phyloP scores from a whole-genome alignment of 225 moss, liverwort and hornwort genomes.

The Marchantia paleacea region DNA sequence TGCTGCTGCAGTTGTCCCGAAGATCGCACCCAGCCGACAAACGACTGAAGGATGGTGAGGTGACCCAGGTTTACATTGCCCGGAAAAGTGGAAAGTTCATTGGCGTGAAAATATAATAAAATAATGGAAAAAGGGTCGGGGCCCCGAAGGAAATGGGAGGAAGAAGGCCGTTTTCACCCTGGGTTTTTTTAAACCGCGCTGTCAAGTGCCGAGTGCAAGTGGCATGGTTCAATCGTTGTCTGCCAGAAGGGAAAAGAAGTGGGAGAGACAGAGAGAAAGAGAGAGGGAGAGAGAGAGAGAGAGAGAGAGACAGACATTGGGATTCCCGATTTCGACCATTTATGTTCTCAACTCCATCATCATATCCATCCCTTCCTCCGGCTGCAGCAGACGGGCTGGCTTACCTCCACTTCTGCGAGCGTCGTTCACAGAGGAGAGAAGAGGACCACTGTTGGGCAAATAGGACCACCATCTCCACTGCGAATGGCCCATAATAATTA shows the following conservation, averaged over 20 bases:
- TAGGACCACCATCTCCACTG: not conserved
- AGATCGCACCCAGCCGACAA: too few species aligned
- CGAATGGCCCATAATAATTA: not conserved
- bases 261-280: not conserved
- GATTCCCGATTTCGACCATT: not conserved
- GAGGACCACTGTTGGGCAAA: not conserved
- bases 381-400: not conserved
- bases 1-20: too few species aligned
- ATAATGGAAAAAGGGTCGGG: not conserved
- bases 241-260: not conserved
- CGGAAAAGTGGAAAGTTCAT: not conserved
- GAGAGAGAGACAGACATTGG: not conserved
- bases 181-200: not conserved
- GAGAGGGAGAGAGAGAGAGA: not conserved
- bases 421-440: not conserved
- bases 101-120: not conserved
- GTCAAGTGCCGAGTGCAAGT: conserved; percentile 7
- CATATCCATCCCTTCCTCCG: not conserved
- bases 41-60: not conserved
- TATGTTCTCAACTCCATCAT: not conserved
- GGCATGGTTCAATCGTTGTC: not conserved
- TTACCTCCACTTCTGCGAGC: too few species aligned
- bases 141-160: not conserved
- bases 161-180: not conserved
- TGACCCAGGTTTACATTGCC: not conserved